phyloP scores from a whole-genome alignment of 331 rosid genomes.

The Arachis monticola region DNA sequence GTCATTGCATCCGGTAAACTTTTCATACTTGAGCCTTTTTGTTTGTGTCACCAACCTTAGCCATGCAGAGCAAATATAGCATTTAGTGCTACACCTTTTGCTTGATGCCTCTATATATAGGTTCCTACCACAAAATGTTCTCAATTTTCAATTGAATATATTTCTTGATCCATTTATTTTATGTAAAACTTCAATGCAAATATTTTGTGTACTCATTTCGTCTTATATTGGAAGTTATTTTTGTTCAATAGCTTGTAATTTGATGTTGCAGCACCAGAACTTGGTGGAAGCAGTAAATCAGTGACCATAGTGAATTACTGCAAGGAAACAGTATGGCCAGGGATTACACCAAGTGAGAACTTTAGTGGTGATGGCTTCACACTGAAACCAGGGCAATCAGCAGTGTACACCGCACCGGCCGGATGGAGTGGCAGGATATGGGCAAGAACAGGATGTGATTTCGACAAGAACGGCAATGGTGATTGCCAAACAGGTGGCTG shows the following conservation, averaged over 20 bases:
- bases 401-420: conserved; percentile 46
- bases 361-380: conserved; percentile 44
- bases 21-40: not conserved
- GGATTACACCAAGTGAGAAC: conserved; percentile 49
- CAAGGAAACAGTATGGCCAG: conserved; percentile 69
- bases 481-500: conserved; percentile 62
- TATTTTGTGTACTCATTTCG: not conserved
- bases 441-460: conserved; percentile 67
- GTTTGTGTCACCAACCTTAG: not conserved
- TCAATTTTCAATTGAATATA: not conserved
- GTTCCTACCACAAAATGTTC: not conserved
- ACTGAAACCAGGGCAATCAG: conserved; percentile 51
- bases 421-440: conserved; percentile 63
- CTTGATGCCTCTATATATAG: not conserved
- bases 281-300: conserved; percentile 43
- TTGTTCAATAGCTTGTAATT: not conserved
- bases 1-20: conserved; percentile 41
- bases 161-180: not conserved
- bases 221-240: not conserved
- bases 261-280: conserved; percentile 41
- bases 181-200: not conserved
- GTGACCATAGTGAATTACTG: conserved; percentile 59
- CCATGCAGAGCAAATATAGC: conserved; percentile 11
- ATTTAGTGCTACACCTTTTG: not conserved
- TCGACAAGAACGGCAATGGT: conserved; percentile 57